Conservation (phyloP, 768 basidiomycete species). For the Daedaleopsis sinensis region DNA sequence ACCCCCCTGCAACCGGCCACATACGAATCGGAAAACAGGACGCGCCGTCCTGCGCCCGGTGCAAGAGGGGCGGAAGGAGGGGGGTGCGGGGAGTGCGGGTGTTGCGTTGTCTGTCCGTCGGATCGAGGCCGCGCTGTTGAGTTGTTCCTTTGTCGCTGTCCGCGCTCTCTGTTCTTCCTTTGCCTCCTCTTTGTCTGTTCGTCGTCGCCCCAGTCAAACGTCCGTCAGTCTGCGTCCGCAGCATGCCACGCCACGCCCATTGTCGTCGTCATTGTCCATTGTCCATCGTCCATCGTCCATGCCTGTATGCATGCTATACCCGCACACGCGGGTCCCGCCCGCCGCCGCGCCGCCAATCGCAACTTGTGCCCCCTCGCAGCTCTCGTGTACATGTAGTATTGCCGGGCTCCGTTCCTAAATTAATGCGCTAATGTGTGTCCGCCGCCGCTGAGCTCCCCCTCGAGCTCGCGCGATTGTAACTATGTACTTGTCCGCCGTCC, state of each 20-base stretch:
- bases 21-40: not conserved
- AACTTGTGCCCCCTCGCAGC: not conserved
- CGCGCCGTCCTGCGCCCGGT: not conserved
- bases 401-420: slow-evolving; percentile 22
- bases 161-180: not conserved
- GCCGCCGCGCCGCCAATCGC: not conserved
- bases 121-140: not conserved
- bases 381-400: slow-evolving; percentile 21
- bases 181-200: not conserved
- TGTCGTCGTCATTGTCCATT: not conserved
- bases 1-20: not conserved
- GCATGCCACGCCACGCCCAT: not conserved
- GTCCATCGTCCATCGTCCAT: not conserved
- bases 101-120: not conserved
- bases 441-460: not conserved
- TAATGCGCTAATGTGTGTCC: slow-evolving; percentile 19
- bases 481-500: too few species aligned
- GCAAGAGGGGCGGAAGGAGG: not conserved
- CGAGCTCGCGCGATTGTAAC: too few species aligned
- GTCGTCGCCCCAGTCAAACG: not conserved
- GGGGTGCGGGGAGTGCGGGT: not conserved
- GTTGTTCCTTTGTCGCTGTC: not conserved
- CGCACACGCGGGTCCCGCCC: not conserved
- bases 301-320: not conserved
- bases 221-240: not conserved